Evolutionary conservation across 1,284 basidiomycete species (phyloP), one percentile per base, ranked within the genome.

Genomic region (Macrocystidia cucumis): DNA sequence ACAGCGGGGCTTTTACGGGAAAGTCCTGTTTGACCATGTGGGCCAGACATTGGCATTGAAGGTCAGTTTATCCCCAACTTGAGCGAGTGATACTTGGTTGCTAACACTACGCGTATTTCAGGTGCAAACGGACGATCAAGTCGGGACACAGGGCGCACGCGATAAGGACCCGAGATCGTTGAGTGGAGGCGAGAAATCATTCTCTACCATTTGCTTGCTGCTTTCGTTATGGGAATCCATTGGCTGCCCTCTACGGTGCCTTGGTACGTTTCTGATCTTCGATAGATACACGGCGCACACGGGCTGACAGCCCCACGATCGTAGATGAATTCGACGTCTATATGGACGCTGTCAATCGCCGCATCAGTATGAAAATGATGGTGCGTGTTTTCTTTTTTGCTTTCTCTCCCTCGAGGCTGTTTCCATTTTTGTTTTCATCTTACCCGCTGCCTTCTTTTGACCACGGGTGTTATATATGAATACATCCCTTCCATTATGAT

Each of bases 151-250:
- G 54, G 63, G 59, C 5, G 65, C 57, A 34, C 60, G 65, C 32
- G 76, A 87, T 46, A 90, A 88, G 57, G 86, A 90, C 51, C 80
- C 88, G 3, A 76, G 78, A 28, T 80, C 85, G 18, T 72, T 98
- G 11, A 86, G 82, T 51, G 93, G 93, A 32, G 93, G 95, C 27
- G 95, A 98, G 60, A 95, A 97, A 54, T 95, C 91, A 4, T 99
- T 96, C 63, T 89, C 91, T 4, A 98, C 96, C 0, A 91, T 98
- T 44, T 95, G 91, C 47, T 60, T 99, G 35, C 65, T 99, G 33
- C 65, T 98, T 19, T 83, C 96, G 4, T 66, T 99, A 28, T 99
- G 96, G 96, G 89, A 96, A 49, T 83, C 90, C 7, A 90, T 95
- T 38, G 85, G 87, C 1, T 95, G 92, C 55, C 95, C 93, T 0